Conservation (phyloP, 2,329 filamentous ascomycete genomes). For the Curvularia spicifera region DNA sequence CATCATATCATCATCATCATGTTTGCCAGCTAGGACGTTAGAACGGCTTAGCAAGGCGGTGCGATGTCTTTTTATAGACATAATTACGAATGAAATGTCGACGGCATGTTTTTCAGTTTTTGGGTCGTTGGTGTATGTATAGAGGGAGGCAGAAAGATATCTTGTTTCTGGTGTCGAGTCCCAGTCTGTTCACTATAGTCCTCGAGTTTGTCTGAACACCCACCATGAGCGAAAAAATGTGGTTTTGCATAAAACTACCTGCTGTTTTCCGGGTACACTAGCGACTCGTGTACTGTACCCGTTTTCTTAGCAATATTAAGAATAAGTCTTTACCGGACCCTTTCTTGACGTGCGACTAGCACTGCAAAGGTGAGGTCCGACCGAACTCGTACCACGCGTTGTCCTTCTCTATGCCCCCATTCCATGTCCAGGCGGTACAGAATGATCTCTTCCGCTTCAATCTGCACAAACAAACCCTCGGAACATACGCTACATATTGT, state of each 20-base stretch:
- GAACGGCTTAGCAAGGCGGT: too few species aligned
- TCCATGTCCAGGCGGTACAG: neutral
- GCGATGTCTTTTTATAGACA: too few species aligned
- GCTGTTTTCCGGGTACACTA: neutral
- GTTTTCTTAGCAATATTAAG: neutral
- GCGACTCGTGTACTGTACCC: neutral
- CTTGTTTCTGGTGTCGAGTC: slow-evolving; percentile 8
- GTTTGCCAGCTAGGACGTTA: too few species aligned
- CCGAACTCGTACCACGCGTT: neutral
- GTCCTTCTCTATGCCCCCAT: neutral
- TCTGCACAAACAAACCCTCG: neutral
- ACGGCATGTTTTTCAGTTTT: too few species aligned
- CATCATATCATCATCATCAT: too few species aligned
- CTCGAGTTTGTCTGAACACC: too few species aligned
- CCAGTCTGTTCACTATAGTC: too few species aligned
- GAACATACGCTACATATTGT: slow-evolving; percentile 39
- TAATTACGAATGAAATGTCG: too few species aligned
- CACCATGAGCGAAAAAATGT: neutral
- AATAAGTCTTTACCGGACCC: neutral
- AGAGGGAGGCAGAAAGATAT: too few species aligned
- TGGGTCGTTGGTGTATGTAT: neutral
- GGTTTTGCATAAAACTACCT: neutral
- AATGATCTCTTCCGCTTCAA: neutral
- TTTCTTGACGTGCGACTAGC: neutral
- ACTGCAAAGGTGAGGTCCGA: neutral